Percentiles rank a stretch among this genome's conserved stretches.
These are phyloP conservation scores for Pyrenophora tritici-repentis DNA, from an alignment of 2,329 filamentous ascomycete species.

Conservation along the genomic window DNA sequence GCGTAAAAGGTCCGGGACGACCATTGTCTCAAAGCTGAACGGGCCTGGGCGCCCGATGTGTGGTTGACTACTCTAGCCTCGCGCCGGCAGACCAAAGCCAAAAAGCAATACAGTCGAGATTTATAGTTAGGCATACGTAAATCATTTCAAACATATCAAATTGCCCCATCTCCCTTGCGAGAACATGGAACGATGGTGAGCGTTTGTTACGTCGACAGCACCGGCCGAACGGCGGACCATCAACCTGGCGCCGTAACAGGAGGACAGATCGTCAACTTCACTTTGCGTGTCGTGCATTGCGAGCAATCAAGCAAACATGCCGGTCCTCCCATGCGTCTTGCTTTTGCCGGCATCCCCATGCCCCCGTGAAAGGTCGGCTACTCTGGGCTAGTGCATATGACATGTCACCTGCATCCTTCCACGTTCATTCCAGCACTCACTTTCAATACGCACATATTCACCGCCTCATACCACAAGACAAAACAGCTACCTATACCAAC, in stretches of 20 bases:
- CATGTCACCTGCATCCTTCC: slow-evolving; percentile 12
- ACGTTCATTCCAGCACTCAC: slow-evolving; percentile 2
- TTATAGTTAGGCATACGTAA: slow-evolving; percentile 4
- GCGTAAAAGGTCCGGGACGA: slow-evolving; percentile 1
- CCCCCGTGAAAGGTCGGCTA: slow-evolving; percentile 5
- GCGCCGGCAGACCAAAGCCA: neutral
- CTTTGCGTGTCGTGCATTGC: slow-evolving; percentile 7
- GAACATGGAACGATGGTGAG: slow-evolving; percentile 2
- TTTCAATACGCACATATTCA: slow-evolving; percentile 2
- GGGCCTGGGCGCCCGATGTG: neutral
- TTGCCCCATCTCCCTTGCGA: neutral
- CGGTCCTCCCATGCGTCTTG: slow-evolving; percentile 4
- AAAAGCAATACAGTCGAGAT: neutral
- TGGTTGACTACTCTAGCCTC: slow-evolving; percentile 1
- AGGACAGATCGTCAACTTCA: slow-evolving; percentile 9
- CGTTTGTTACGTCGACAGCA: slow-evolving; percentile 2
- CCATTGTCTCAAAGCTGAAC: slow-evolving; percentile 4
- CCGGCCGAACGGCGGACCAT: slow-evolving; percentile 8
- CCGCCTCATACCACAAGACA: slow-evolving; percentile 1
- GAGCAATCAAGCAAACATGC: slow-evolving; percentile 11
- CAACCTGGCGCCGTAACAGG: slow-evolving; percentile 8
- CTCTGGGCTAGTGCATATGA: slow-evolving; percentile 9
- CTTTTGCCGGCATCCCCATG: slow-evolving; percentile 16
- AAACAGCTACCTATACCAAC: neutral
- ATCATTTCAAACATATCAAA: slow-evolving; percentile 9